Percentiles rank a stretch among this genome's conserved stretches.
Evolutionary conservation across 179 eudicot genomes (phyloP).

Genomic region (Beta lomatogona): DNA sequence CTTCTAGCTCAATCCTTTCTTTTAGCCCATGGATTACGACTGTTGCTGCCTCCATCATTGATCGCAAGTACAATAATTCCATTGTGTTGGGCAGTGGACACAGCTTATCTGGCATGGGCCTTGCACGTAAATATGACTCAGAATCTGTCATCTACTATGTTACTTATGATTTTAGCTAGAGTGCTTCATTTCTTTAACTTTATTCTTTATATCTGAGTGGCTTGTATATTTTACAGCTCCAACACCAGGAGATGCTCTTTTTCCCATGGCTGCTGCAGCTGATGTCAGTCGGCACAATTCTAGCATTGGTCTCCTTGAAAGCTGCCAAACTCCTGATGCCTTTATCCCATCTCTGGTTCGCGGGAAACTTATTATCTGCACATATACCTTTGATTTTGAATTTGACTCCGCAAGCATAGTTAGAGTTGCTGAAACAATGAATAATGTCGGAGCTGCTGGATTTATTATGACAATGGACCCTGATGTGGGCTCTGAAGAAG

Average conservation of each 20-base stretch:
- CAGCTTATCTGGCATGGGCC: conserved; percentile 58
- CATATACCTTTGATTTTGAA: conserved; percentile 61
- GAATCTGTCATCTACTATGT: neutral
- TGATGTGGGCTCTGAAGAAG: conserved; percentile 54
- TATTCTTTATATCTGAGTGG: neutral
- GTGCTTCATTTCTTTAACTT: conserved; percentile 3
- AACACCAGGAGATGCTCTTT: conserved; percentile 44
- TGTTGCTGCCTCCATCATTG: conserved; percentile 70
- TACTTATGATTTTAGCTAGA: neutral
- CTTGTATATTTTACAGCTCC: conserved; percentile 45
- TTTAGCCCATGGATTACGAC: conserved; percentile 85
- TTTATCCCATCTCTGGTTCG: conserved; percentile 50
- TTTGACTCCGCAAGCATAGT: conserved; percentile 51
- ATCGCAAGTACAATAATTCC: conserved; percentile 58
- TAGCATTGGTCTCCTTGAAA: conserved; percentile 47
- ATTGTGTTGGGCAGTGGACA: conserved; percentile 58
- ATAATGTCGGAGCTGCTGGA: conserved; percentile 57
- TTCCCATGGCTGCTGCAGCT: conserved; percentile 59
- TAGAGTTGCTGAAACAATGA: conserved; percentile 55
- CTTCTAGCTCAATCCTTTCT: conserved; percentile 63
- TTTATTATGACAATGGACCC: conserved; percentile 68
- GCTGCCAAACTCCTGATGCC: conserved; percentile 54
- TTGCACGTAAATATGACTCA: conserved; percentile 54
- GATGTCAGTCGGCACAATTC: conserved; percentile 51
- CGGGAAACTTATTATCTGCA: conserved; percentile 67